phyloP scores from a whole-genome alignment of 371 early-diverging fungal species.

The Capillidium rhysosporum region DNA sequence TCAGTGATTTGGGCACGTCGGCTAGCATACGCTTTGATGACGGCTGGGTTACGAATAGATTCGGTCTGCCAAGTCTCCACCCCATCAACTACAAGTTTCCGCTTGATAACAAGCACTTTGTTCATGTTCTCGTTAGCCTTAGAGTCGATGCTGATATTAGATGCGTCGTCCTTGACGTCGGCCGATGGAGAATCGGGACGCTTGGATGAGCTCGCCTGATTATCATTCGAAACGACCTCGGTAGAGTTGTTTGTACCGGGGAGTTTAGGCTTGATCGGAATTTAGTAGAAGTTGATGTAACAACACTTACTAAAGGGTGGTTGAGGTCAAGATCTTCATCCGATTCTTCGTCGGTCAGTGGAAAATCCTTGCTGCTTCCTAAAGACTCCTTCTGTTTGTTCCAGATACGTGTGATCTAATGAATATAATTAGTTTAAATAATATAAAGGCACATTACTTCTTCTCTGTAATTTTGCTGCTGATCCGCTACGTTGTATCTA shows the following conservation, averaged over 20 bases:
- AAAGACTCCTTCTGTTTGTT: slow-evolving; percentile 64
- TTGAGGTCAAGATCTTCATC: slow-evolving; percentile 11
- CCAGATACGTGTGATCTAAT: slow-evolving; percentile 76
- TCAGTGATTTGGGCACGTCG: slow-evolving; percentile 67
- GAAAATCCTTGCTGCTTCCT: slow-evolving; percentile 25
- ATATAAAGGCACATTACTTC: slow-evolving; percentile 26
- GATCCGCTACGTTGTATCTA: slow-evolving; percentile 83
- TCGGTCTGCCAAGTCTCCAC: slow-evolving; percentile 55
- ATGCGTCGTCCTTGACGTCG: slow-evolving; percentile 26
- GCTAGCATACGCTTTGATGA: slow-evolving; percentile 74
- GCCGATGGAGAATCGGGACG: slow-evolving; percentile 11
- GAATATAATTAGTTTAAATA: not conserved
- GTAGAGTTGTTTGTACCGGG: not conserved
- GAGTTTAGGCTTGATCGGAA: not conserved
- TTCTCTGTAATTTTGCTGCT: slow-evolving; percentile 81
- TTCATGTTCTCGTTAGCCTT: slow-evolving; percentile 28
- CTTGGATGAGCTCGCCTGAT: slow-evolving; percentile 8
- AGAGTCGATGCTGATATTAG: slow-evolving; percentile 32
- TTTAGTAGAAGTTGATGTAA: not conserved
- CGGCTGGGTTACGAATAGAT: slow-evolving; percentile 55
- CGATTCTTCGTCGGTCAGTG: slow-evolving; percentile 26
- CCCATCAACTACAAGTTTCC: slow-evolving; percentile 19
- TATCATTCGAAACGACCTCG: not conserved
- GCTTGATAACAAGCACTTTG: slow-evolving; percentile 22
- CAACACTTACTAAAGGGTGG: not conserved